Evolutionary conservation across 495 filamentous ascomycete species (phyloP).

Genomic region (Talaromyces ruber): DNA sequence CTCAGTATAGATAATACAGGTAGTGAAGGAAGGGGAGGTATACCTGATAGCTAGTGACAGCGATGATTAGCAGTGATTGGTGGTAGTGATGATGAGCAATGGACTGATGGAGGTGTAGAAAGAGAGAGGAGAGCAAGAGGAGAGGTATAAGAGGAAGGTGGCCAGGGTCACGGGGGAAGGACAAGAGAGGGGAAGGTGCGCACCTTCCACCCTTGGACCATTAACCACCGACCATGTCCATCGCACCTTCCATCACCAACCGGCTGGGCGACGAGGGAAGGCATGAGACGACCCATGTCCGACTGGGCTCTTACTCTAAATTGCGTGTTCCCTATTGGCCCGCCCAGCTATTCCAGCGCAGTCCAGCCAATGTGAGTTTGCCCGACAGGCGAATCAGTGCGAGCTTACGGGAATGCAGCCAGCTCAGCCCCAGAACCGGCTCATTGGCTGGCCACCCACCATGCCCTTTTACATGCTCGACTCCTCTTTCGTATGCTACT

Average conservation of each 20-base stretch:
- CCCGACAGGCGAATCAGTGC: neutral
- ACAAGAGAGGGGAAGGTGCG: constrained; percentile 13
- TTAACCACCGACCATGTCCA: neutral
- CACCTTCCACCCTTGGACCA: neutral
- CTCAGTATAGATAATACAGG: neutral
- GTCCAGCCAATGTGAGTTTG: neutral
- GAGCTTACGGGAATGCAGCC: neutral
- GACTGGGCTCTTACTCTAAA: neutral
- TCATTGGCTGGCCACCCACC: neutral
- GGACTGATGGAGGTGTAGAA: neutral
- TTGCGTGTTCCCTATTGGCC: neutral
- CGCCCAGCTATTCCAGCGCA: neutral
- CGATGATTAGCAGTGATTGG: neutral
- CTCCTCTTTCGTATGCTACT: neutral
- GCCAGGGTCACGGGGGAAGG: neutral
- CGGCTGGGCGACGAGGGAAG: neutral
- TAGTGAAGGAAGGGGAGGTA: neutral
- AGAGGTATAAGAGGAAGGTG: constrained; percentile 12
- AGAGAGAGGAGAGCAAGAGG: constrained; percentile 13
- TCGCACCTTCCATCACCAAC: neutral
- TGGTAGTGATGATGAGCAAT: neutral
- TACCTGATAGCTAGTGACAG: neutral
- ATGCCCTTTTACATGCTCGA: neutral
- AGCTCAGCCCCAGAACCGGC: neutral
- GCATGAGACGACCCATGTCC: neutral